Conservation (phyloP, 148 eudicot genomes). For the Camellia lanceoleosa region DNA sequence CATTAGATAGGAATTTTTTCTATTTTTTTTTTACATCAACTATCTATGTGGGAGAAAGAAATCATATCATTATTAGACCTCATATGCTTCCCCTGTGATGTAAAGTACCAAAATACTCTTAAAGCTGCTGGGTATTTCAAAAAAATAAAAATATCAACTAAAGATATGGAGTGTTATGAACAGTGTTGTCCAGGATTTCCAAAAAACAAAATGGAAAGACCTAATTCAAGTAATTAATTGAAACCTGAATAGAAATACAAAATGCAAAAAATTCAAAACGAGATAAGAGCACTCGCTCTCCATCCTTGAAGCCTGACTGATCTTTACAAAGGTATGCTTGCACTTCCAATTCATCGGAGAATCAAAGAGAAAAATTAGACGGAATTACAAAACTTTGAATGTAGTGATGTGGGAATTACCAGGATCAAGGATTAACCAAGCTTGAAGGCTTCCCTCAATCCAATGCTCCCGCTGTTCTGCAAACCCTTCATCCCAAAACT, state of each 20-base stretch:
- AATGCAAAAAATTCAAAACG: neutral
- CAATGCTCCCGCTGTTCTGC: conserved; percentile 26
- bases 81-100: neutral
- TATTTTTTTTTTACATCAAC: neutral
- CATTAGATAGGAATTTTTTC: neutral
- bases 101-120: neutral
- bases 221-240: neutral
- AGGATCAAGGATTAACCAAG: conserved; percentile 10
- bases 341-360: conserved; percentile 7
- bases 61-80: neutral
- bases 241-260: conserved; percentile 9
- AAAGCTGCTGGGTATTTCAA: neutral
- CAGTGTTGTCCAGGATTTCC: neutral
- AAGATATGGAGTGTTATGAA: neutral
- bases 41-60: neutral
- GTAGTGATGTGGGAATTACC: neutral
- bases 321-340: conserved; percentile 15
- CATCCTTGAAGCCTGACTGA: conserved; percentile 17
- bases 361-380: conserved; percentile 3
- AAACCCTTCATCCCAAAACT: conserved; percentile 30
- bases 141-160: neutral
- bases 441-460: conserved; percentile 29
- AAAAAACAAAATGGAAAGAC: neutral
- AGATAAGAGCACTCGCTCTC: neutral
- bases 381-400: neutral